These are phyloP conservation scores for Geotrichum citri-aurantii DNA, from an alignment of 1,139 yeast genomes.

Conservation along the genomic window DNA sequence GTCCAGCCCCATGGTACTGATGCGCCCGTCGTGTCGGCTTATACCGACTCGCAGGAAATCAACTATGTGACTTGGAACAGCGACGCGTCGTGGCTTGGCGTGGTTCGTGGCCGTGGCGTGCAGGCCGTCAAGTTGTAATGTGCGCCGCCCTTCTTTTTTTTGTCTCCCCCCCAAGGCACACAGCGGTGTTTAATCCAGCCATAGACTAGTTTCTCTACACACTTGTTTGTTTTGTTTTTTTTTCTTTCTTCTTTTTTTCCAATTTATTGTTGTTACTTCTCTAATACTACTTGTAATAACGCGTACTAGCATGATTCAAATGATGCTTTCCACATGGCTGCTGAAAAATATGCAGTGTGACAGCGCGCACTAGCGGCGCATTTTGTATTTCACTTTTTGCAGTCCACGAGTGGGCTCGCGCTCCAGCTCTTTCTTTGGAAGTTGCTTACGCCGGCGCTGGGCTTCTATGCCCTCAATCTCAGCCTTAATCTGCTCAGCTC, in stretches of 20 bases:
- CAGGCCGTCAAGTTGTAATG: constrained; percentile 49
- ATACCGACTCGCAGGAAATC: constrained; percentile 59
- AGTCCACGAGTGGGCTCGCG: neutral
- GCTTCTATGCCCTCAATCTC: neutral
- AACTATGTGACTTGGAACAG: constrained; percentile 74
- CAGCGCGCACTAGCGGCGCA: too few species aligned
- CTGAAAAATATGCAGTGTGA: too few species aligned
- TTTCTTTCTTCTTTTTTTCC: too few species aligned
- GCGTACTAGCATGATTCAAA: neutral
- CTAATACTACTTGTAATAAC: neutral
- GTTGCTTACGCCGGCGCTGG: neutral
- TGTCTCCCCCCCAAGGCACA: too few species aligned
- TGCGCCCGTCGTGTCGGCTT: constrained; percentile 43
- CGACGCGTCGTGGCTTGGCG: constrained; percentile 75
- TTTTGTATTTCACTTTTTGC: neutral
- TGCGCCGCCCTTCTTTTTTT: too few species aligned
- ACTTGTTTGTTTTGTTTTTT: too few species aligned
- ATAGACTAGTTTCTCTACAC: neutral
- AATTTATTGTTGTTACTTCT: neutral
- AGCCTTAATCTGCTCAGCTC: neutral
- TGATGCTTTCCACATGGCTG: neutral
- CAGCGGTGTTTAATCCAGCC: too few species aligned
- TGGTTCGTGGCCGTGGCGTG: constrained; percentile 71
- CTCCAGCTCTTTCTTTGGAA: neutral
- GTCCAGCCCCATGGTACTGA: constrained; percentile 5